These are phyloP conservation scores for Talaromyces stipitatus DNA, from an alignment of 495 filamentous ascomycete genomes.

Conservation along the genomic window DNA sequence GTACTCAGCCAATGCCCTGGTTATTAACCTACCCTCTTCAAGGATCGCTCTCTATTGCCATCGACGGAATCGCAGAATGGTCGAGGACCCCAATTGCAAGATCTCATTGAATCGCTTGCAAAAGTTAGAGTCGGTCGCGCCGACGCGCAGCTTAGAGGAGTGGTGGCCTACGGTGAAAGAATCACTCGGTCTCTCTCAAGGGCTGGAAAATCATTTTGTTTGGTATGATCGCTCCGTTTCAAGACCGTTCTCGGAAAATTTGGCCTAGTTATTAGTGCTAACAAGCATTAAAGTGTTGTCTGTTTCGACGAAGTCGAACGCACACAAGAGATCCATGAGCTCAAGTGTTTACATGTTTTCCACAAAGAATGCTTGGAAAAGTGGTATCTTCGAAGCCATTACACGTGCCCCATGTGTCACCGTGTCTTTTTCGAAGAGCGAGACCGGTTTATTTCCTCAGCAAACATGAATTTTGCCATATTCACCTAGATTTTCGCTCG, in stretches of 20 bases:
- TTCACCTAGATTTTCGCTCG: constrained; percentile 13
- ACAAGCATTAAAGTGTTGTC: constrained; percentile 21
- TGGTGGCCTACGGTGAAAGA: constrained; percentile 35
- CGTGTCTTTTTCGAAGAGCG: constrained; percentile 30
- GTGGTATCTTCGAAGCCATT: constrained; percentile 39
- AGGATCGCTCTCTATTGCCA: constrained; percentile 33
- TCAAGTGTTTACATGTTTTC: constrained; percentile 40
- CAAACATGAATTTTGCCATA: constrained; percentile 35
- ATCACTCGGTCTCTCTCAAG: constrained; percentile 26
- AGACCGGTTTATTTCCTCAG: constrained; percentile 17
- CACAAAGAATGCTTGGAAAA: constrained; percentile 39
- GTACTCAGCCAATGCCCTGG: neutral
- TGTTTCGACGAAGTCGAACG: constrained; percentile 35
- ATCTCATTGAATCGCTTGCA: constrained; percentile 27
- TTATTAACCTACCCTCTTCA: neutral
- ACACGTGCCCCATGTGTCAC: constrained; percentile 38
- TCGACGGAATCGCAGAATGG: constrained; percentile 22
- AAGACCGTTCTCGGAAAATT: neutral
- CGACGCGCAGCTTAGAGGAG: constrained; percentile 32
- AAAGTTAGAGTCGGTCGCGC: constrained; percentile 32
- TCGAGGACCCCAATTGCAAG: constrained; percentile 15
- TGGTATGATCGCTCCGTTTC: constrained; percentile 18
- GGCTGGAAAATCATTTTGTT: constrained; percentile 32
- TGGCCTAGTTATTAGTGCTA: neutral
- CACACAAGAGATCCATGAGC: constrained; percentile 32